Percentiles rank a stretch among this genome's conserved stretches.
These are phyloP conservation scores for Fusarium verrucosum DNA, from an alignment of 2,329 filamentous ascomycete genomes.

Conservation along the genomic window DNA sequence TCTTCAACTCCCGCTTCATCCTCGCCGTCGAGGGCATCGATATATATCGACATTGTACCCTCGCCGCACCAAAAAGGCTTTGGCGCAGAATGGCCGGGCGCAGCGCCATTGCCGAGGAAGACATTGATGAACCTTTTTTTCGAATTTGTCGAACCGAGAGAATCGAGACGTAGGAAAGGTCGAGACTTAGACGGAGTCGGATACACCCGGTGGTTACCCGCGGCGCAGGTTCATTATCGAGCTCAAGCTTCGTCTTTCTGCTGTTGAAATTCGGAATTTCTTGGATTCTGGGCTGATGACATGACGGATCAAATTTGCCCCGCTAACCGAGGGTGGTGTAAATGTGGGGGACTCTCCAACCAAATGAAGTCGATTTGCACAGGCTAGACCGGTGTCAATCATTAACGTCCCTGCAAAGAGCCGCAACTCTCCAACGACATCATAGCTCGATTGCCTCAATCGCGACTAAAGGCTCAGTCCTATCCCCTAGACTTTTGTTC, in stretches of 20 bases:
- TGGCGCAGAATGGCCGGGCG: constrained; percentile 37
- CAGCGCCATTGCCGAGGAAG: constrained; percentile 31
- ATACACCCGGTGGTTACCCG: constrained; percentile 39
- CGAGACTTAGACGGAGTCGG: not conserved
- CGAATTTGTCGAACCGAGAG: not conserved
- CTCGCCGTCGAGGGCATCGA: constrained; percentile 40
- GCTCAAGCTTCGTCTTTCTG: constrained; percentile 22
- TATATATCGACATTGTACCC: constrained; percentile 41
- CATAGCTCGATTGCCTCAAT: not conserved
- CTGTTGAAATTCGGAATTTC: constrained; percentile 42
- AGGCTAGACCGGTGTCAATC: constrained; percentile 20
- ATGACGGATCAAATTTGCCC: constrained; percentile 37
- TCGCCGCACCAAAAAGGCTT: constrained; percentile 33
- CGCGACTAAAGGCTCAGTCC: not conserved
- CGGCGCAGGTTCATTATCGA: constrained; percentile 41
- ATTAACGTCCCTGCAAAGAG: not conserved
- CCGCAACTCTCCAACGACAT: constrained; percentile 6
- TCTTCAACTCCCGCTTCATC: constrained; percentile 46
- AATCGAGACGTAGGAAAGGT: not conserved
- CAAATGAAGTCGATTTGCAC: not conserved
- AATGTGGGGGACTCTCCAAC: not conserved
- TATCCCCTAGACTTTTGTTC: not conserved
- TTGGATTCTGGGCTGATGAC: constrained; percentile 35
- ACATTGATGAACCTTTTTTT: constrained; percentile 24
- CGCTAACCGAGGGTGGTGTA: constrained; percentile 13